Percentiles rank a stretch among this genome's conserved stretches.
Evolutionary conservation across 805 yeast genomes (phyloP).

Genomic region (Starmerella scarabaei): DNA sequence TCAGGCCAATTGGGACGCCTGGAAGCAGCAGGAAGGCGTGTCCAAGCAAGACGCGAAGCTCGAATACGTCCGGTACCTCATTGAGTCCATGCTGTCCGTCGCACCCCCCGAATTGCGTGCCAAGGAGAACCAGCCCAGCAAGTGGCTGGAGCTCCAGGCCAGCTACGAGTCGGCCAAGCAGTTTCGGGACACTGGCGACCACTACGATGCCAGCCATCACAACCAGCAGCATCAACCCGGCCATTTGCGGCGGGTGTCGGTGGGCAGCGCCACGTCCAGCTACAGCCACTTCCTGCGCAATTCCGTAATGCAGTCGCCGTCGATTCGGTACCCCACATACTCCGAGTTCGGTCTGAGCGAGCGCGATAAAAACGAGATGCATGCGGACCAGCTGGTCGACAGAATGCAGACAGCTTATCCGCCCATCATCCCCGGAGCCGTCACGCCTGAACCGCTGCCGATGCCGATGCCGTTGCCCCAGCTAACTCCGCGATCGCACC

Average conservation of each 20-base stretch:
- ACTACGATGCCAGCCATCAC: neutral
- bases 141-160: constrained; percentile 53
- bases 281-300: constrained; percentile 21
- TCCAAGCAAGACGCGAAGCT: constrained; percentile 60
- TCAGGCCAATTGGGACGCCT: constrained; percentile 67
- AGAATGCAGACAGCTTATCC: constrained; percentile 13
- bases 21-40: constrained; percentile 65
- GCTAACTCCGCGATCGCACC: neutral
- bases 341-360: constrained; percentile 23
- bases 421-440: constrained; percentile 16
- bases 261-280: constrained; percentile 16
- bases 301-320: constrained; percentile 8
- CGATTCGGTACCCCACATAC: constrained; percentile 7
- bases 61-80: constrained; percentile 50
- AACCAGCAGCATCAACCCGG: neutral
- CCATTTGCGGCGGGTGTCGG: constrained; percentile 16
- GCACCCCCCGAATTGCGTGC: constrained; percentile 36
- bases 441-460: neutral
- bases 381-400: constrained; percentile 16
- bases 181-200: neutral
- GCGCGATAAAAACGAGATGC: constrained; percentile 17
- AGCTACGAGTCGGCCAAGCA: constrained; percentile 40
- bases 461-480: too few relatives aligned
- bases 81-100: constrained; percentile 46
- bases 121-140: constrained; percentile 43